phyloP scores from a whole-genome alignment of 1,284 basidiomycete species.

The Ustilago loliicola region DNA sequence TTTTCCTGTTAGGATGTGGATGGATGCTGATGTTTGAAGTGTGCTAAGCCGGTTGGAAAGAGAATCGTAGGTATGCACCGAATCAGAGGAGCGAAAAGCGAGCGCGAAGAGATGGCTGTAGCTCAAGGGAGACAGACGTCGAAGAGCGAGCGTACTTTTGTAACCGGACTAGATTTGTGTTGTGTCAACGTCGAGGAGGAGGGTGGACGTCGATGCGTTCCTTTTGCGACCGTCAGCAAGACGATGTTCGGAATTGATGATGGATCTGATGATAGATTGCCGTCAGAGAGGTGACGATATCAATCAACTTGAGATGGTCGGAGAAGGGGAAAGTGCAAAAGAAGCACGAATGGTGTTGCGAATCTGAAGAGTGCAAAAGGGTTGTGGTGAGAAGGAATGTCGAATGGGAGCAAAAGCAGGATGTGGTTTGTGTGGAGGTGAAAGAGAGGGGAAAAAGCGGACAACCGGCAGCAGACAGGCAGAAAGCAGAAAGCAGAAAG shows the following conservation, averaged over 20 bases:
- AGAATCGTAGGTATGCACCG: too few relatives aligned
- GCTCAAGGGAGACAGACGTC: neutral
- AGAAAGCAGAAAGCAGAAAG: constrained; percentile 3
- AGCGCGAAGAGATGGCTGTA: neutral
- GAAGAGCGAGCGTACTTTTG: too few relatives aligned
- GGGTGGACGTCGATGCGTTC: neutral
- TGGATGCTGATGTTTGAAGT: neutral
- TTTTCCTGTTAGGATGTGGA: neutral
- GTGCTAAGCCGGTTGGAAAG: too few relatives aligned
- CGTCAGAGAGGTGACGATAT: constrained; percentile 5
- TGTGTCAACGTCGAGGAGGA: neutral
- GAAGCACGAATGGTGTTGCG: constrained; percentile 14
- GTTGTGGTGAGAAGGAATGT: constrained; percentile 48
- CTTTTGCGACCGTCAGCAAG: too few relatives aligned
- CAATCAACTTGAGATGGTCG: constrained; percentile 3
- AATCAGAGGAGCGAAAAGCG: too few relatives aligned
- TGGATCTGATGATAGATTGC: constrained; percentile 7
- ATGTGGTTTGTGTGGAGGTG: constrained; percentile 39
- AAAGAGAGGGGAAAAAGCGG: constrained; percentile 9
- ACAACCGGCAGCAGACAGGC: constrained; percentile 8
- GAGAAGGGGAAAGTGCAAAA: neutral
- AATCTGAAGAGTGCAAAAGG: neutral
- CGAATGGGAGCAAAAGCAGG: constrained; percentile 1
- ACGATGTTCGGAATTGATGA: neutral
- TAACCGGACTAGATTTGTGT: too few relatives aligned